Evolutionary conservation across 768 basidiomycete species (phyloP), one percentile per base, ranked within the genome.

Genomic region (Suillus subaureus): DNA sequence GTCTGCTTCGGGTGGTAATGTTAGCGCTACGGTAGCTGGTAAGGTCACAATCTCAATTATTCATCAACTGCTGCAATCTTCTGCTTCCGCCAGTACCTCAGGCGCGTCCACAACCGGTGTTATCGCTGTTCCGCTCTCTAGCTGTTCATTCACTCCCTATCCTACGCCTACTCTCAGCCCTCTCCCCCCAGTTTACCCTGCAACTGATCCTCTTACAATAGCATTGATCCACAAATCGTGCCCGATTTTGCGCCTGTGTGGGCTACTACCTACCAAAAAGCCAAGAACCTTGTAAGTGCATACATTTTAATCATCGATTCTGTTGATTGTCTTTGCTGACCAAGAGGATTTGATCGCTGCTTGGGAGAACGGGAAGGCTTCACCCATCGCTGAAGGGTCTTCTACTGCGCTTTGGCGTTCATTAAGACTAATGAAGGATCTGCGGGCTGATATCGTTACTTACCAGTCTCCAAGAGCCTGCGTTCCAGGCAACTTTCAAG

Each of bases 351-450:
- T 76, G 23, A 75, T 79, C n/a, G 73, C 79, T 21, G 70, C 72
- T 9, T 90, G 89, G 89, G 85, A 83, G 51, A 78, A 79, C 9
- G 87, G 87, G 15, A 72, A 81, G 42, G 79, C 86, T 2, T 83
- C 81, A 12, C 82, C 84, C 3, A 79, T 79, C 23, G 83, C 69
- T 3, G 79, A 82, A 54, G 89, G 89, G 18, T 84, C 84, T 8
- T 86, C 87, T 0, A 77, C 82, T 12, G 87, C 88, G 6, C 68
- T 84, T 33, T 89, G 89, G 84, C 83, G 68, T 47, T 55, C 55
- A 49, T 23, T 78, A 16, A 73, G 79, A 33, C 69, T 70, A 6
- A 3, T 28, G 39, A 28, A 3, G 11, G 6, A 42, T 39, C 6
- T 28, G 21, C 6, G 23, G 1, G 37, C 43, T 49, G 61, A 66